Conservation (phyloP, 306 rosid genomes). For the Dryas octopetala region DNA sequence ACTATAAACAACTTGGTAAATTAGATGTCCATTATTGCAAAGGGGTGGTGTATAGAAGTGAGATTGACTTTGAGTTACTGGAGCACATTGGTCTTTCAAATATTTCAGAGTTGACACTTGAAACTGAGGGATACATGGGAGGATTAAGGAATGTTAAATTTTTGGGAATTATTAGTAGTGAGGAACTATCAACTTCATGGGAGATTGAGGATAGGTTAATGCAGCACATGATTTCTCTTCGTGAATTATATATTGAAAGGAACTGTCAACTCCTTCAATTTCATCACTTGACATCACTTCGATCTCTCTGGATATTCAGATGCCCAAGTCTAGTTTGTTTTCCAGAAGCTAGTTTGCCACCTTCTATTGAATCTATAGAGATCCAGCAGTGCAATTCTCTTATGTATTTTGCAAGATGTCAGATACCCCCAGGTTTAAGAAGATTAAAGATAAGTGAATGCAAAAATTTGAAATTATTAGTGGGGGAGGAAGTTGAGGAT, state of each 20-base stretch:
- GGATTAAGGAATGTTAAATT: neutral
- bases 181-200: neutral
- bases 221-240: neutral
- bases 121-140: neutral
- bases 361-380: neutral
- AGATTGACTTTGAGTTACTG: neutral
- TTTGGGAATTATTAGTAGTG: neutral
- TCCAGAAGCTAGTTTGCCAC: neutral
- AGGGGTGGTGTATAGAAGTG: neutral
- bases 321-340: neutral
- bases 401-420: neutral
- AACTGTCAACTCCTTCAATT: neutral
- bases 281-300: neutral
- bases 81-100: rapidly evolving
- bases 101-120: neutral
- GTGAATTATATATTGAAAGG: neutral
- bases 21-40: neutral
- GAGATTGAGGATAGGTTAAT: neutral
- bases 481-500: neutral
- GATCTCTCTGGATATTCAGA: neutral
- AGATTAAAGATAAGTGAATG: neutral
- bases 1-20: neutral
- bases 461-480: constrained; percentile 4
- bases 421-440: neutral
- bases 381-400: neutral